Percentiles rank a stretch among this genome's conserved stretches.
These are phyloP conservation scores for Limonium bicolor DNA, from an alignment of 148 eudicot species.

Conservation along the genomic window DNA sequence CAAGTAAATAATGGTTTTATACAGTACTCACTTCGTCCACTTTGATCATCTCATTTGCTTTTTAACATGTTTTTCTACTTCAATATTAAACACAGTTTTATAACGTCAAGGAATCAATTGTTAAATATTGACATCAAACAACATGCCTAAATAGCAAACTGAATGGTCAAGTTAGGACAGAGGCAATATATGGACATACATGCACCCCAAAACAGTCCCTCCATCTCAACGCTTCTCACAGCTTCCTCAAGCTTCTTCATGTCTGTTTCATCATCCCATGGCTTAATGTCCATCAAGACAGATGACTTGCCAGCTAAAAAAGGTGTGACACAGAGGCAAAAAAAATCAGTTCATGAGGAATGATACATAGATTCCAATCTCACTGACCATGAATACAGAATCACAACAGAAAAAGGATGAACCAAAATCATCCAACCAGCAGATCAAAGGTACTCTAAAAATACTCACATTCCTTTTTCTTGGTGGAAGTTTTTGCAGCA, in stretches of 20 bases:
- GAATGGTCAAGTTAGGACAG: background rate
- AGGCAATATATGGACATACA: constrained; percentile 16
- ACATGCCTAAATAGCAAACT: background rate
- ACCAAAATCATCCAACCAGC: background rate
- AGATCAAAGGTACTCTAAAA: background rate
- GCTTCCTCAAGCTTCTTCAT: constrained; percentile 91
- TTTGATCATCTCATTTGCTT: too few relatives aligned
- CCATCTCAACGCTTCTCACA: constrained; percentile 63
- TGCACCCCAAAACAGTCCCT: constrained; percentile 90
- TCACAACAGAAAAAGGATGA: background rate
- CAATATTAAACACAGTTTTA: too few relatives aligned
- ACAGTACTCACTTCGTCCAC: too few relatives aligned
- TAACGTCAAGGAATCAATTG: too few relatives aligned
- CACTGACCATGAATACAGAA: background rate
- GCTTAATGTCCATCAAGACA: constrained; percentile 70
- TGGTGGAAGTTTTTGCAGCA: constrained; percentile 40
- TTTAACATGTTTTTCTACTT: too few relatives aligned
- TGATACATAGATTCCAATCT: background rate
- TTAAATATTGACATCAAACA: too few relatives aligned
- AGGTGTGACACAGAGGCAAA: background rate
- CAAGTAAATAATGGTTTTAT: too few relatives aligned
- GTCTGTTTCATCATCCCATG: constrained; percentile 98
- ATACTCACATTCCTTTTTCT: constrained; percentile 81
- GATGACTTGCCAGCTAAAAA: constrained; percentile 81
- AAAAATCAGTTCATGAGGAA: background rate